These are phyloP conservation scores for Lactifluus piperatus DNA, from an alignment of 768 basidiomycete species.

Conservation along the genomic window DNA sequence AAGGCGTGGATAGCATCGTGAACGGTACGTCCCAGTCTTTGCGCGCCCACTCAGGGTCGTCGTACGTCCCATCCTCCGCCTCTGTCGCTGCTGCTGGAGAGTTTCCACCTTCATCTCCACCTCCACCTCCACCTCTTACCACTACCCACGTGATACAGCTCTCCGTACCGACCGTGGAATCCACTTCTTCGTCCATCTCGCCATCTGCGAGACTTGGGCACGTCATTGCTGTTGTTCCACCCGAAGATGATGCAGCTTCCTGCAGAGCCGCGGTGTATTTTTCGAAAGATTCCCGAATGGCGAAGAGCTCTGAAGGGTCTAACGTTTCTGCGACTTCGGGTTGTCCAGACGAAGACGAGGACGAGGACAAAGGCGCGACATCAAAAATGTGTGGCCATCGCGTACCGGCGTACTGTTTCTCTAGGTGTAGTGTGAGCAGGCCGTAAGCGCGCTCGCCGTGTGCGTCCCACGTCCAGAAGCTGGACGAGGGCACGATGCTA, in stretches of 20 bases:
- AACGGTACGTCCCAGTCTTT: slow-evolving; percentile 32
- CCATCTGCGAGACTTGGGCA: slow-evolving; percentile 78
- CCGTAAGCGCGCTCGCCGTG: slow-evolving; percentile 61
- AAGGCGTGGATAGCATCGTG: slow-evolving; percentile 57
- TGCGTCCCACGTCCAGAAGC: slow-evolving; percentile 90
- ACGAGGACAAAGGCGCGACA: too few relatives aligned
- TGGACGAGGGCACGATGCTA: slow-evolving; percentile 62
- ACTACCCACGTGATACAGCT: slow-evolving; percentile 63
- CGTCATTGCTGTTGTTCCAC: slow-evolving; percentile 45
- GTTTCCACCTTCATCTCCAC: too few relatives aligned
- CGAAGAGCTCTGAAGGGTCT: slow-evolving; percentile 72
- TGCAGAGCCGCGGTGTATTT: slow-evolving; percentile 69
- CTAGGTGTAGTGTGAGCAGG: slow-evolving; percentile 72
- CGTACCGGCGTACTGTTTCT: slow-evolving; percentile 76
- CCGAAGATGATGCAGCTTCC: too few relatives aligned
- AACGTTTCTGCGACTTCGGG: slow-evolving; percentile 80
- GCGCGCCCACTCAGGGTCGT: slow-evolving; percentile 37
- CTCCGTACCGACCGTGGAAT: slow-evolving; percentile 58
- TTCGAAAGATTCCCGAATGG: slow-evolving; percentile 73
- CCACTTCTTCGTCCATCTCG: slow-evolving; percentile 88
- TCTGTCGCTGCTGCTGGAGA: too few relatives aligned
- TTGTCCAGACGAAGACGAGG: slow-evolving; percentile 30
- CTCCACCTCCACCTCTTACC: too few relatives aligned
- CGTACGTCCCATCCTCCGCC: slow-evolving; percentile 32
- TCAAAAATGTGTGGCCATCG: slow-evolving; percentile 87